These are phyloP conservation scores for Trichoderma afroharzianum DNA, from an alignment of 2,329 filamentous ascomycete genomes.

Conservation along the genomic window DNA sequence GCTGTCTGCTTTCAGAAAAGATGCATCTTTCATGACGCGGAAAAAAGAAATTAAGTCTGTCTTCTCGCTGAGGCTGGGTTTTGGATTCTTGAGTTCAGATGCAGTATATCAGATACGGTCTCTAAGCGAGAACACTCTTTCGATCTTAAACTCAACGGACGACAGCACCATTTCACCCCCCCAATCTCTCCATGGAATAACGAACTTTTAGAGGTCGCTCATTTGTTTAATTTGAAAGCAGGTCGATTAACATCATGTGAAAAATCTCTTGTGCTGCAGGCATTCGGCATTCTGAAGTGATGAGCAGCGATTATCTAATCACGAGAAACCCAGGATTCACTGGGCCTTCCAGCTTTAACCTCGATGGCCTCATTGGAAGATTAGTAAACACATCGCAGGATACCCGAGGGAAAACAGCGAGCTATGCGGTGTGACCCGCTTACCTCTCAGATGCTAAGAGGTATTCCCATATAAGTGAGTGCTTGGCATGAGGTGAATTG, in stretches of 20 bases:
- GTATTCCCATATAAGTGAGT: neutral
- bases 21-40: neutral
- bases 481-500: neutral
- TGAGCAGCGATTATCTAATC: neutral
- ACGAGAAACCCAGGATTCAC: neutral
- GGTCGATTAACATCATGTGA: no score
- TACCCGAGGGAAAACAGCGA: neutral
- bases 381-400: neutral
- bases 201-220: neutral
- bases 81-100: neutral
- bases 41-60: neutral
- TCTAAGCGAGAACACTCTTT: no score
- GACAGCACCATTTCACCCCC: neutral
- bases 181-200: neutral
- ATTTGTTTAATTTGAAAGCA: neutral
- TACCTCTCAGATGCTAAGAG: neutral
- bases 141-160: neutral
- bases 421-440: neutral
- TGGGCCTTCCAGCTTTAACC: neutral
- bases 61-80: neutral
- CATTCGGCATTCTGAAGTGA: neutral
- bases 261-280: neutral
- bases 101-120: no score
- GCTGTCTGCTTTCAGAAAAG: neutral
- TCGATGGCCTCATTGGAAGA: neutral